Evolutionary conservation across 257 asterid genomes (phyloP).

Genomic region (Solanum sejunctum): DNA sequence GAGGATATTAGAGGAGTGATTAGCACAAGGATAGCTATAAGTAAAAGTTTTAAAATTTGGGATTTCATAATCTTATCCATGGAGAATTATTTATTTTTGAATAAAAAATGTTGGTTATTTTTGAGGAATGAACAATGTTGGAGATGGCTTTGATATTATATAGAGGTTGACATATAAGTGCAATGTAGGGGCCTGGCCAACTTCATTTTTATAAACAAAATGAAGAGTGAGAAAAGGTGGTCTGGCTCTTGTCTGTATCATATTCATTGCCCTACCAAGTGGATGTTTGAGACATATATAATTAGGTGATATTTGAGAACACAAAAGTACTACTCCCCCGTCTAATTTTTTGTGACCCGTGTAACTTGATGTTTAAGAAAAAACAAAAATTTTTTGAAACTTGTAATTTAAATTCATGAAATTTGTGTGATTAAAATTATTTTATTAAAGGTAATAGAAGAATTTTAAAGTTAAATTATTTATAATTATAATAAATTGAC

Average conservation of each 20-base stretch:
- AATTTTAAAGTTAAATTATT: no score
- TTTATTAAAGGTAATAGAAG: no score
- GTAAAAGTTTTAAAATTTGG: constrained; percentile 24
- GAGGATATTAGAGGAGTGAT: constrained; percentile 38
- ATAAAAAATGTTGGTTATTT: background rate
- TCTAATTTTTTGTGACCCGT: no score
- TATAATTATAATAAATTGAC: no score
- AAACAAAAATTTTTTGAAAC: no score
- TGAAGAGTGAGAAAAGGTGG: background rate
- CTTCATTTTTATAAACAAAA: background rate
- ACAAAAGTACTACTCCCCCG: background rate
- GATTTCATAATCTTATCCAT: constrained; percentile 19
- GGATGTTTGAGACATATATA: background rate
- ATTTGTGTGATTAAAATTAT: no score
- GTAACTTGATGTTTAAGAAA: no score
- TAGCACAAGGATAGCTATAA: constrained; percentile 22
- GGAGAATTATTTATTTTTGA: background rate
- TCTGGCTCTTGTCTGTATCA: background rate
- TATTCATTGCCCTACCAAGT: background rate
- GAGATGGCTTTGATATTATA: background rate
- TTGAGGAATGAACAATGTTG: background rate
- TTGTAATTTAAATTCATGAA: no score
- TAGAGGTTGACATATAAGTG: background rate
- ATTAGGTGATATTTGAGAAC: background rate
- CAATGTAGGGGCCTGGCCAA: background rate